These are phyloP conservation scores for Naganishia cerealis DNA, from an alignment of 1,284 basidiomycete species.

Conservation along the genomic window DNA sequence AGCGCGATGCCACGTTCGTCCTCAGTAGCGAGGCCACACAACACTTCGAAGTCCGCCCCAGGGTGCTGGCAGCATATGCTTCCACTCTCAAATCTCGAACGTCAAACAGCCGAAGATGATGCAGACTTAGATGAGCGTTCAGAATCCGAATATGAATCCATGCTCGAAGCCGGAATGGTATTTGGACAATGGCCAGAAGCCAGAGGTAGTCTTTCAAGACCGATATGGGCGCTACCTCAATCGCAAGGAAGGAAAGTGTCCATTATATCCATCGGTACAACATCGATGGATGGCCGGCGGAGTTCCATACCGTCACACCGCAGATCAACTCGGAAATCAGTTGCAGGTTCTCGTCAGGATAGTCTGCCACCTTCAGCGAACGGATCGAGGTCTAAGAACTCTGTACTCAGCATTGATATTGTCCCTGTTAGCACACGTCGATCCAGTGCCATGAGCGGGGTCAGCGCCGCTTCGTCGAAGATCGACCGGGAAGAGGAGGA, in stretches of 20 bases:
- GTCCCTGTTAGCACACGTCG: background rate
- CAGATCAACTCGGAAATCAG: background rate
- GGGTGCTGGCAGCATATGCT: background rate
- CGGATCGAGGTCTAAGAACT: background rate
- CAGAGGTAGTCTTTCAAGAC: background rate
- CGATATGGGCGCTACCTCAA: background rate
- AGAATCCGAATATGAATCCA: constrained; percentile 22
- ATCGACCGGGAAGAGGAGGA: background rate
- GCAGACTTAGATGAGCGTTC: constrained; percentile 4
- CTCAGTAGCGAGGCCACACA: no score
- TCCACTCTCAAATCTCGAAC: background rate
- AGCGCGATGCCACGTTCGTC: no score
- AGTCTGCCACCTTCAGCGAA: background rate
- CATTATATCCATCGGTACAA: constrained; percentile 5
- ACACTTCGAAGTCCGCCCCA: constrained; percentile 5
- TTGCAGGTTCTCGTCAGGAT: background rate
- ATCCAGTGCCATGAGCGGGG: background rate
- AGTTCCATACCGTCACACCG: background rate
- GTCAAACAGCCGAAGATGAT: background rate
- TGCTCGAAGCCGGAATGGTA: background rate
- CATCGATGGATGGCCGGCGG: background rate
- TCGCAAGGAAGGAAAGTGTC: background rate
- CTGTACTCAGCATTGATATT: background rate
- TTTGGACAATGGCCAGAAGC: background rate
- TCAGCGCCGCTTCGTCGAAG: constrained; percentile 1